Evolutionary conservation across 2,329 filamentous ascomycete species (phyloP).

Genomic region (Conoideocrella luteorostrata): DNA sequence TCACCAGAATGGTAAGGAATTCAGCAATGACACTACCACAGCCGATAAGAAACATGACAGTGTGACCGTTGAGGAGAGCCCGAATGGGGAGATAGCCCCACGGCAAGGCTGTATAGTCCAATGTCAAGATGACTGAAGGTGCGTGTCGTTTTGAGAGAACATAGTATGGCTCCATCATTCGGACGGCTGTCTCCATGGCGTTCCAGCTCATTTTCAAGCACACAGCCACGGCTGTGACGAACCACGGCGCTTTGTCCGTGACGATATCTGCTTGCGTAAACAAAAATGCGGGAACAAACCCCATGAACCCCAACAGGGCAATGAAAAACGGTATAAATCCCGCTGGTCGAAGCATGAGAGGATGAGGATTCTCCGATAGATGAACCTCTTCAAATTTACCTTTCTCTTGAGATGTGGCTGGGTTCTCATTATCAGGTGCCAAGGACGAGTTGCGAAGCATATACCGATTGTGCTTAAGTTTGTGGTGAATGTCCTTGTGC

Average conservation of each 20-base stretch:
- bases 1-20: slow-evolving; percentile 62
- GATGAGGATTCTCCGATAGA: slow-evolving; percentile 57
- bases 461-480: slow-evolving; percentile 60
- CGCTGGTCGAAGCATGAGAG: slow-evolving; percentile 57
- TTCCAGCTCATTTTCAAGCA: slow-evolving; percentile 63
- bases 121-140: slow-evolving; percentile 56
- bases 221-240: slow-evolving; percentile 60
- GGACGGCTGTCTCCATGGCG: slow-evolving; percentile 60
- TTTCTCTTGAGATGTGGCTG: slow-evolving; percentile 31
- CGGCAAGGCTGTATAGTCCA: slow-evolving; percentile 68
- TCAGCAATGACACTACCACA: slow-evolving; percentile 68
- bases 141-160: slow-evolving; percentile 61
- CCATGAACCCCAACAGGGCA: slow-evolving; percentile 49
- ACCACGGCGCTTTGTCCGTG: slow-evolving; percentile 57
- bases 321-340: slow-evolving; percentile 56
- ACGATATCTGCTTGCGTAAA: slow-evolving; percentile 50
- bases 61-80: slow-evolving; percentile 57
- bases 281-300: slow-evolving; percentile 54
- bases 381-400: slow-evolving; percentile 44
- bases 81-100: slow-evolving; percentile 59
- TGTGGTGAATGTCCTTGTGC: slow-evolving; percentile 60
- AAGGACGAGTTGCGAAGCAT: slow-evolving; percentile 64
- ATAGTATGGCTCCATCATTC: slow-evolving; percentile 70
- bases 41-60: slow-evolving; percentile 61
- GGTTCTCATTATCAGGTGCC: slow-evolving; percentile 53